Evolutionary conservation across 148 eudicot genomes (phyloP).

Genomic region (Rhododendron kiyosumense): DNA sequence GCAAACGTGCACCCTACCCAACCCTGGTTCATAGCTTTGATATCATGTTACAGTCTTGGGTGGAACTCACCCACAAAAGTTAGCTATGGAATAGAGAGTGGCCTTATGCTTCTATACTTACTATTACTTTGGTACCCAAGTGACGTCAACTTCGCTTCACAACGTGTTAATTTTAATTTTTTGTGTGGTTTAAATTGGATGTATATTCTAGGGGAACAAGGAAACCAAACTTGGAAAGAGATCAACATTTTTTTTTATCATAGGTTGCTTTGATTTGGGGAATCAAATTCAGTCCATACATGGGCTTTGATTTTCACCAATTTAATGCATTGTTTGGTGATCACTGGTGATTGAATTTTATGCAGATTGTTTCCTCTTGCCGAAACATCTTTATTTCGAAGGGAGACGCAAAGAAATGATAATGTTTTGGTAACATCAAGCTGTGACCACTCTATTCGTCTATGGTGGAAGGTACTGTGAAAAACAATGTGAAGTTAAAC

Average conservation of each 20-base stretch:
- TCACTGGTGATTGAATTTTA: conserved; percentile 4
- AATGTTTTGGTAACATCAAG: conserved; percentile 66
- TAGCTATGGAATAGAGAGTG: too few relatives aligned
- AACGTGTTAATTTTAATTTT: not conserved
- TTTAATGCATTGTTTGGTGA: not conserved
- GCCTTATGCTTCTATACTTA: not conserved
- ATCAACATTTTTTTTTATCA: not conserved
- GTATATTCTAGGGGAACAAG: not conserved
- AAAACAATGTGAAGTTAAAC: not conserved
- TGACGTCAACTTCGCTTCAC: not conserved
- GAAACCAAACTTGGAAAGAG: not conserved
- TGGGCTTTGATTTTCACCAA: not conserved
- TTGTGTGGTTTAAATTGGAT: not conserved
- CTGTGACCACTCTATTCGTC: conserved; percentile 60
- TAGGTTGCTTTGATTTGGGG: not conserved
- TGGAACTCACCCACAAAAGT: too few relatives aligned
- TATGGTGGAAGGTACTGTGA: conserved; percentile 72
- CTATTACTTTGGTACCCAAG: not conserved
- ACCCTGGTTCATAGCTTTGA: too few relatives aligned
- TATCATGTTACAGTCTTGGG: too few relatives aligned
- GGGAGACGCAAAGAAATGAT: conserved; percentile 32
- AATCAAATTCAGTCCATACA: not conserved
- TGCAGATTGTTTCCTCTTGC: conserved; percentile 49
- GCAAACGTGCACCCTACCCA: not conserved
- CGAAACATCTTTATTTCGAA: conserved; percentile 38